These are phyloP conservation scores for Raffaelea deltoideospora DNA, from an alignment of 2,329 filamentous ascomycete genomes.

Conservation along the genomic window DNA sequence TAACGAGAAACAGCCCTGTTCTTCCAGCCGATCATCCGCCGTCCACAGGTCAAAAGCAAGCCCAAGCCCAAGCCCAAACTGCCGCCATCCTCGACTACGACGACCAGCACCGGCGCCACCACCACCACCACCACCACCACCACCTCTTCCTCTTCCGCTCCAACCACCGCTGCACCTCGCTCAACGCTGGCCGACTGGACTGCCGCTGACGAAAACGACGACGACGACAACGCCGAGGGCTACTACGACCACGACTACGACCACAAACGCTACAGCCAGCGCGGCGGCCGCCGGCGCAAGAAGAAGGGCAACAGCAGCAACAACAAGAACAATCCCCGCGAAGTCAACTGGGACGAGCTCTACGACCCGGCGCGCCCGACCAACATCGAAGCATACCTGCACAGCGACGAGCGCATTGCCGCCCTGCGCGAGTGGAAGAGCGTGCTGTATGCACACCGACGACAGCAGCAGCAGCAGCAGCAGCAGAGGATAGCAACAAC, in stretches of 20 bases:
- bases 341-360: slow-evolving; percentile 68
- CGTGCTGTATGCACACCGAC: slow-evolving; percentile 58
- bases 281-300: slow-evolving; percentile 46
- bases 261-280: slow-evolving; percentile 37
- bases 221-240: slow-evolving; percentile 1
- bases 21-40: slow-evolving; percentile 76
- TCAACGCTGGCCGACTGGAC: slow-evolving; percentile 70
- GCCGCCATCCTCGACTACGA: not conserved
- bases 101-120: slow-evolving; percentile 12
- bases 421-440: slow-evolving; percentile 80
- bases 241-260: not conserved
- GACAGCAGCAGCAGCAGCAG: slow-evolving; percentile 23
- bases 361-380: slow-evolving; percentile 77
- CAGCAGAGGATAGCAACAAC: slow-evolving; percentile 28
- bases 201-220: slow-evolving; percentile 13
- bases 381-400: slow-evolving; percentile 69
- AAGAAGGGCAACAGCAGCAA: slow-evolving; percentile 47
- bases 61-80: slow-evolving; percentile 27
- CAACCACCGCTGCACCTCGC: slow-evolving; percentile 12
- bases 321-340: slow-evolving; percentile 35
- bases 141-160: slow-evolving; percentile 12
- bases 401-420: slow-evolving; percentile 67
- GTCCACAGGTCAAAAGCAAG: slow-evolving; percentile 43
- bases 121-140: slow-evolving; percentile 10
- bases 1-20: slow-evolving; percentile 62